Evolutionary conservation across 164 flowering plant genomes (phyloP), one percentile per base, ranked within the genome.

Genomic region (Vitis labrusca): DNA sequence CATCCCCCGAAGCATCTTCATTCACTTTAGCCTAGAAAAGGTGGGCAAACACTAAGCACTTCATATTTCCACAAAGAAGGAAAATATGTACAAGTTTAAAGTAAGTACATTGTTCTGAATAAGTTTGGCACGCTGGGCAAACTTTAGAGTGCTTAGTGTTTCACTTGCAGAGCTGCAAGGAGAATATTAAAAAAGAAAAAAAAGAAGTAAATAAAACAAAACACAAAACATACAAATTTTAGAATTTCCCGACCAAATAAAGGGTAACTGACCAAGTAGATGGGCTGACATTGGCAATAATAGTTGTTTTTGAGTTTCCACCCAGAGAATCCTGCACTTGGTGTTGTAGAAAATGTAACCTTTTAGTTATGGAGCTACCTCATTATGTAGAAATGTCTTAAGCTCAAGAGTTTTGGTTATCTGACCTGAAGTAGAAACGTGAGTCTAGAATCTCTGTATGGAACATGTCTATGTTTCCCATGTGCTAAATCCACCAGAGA

Each of bases 121-220:
- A 67, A 91, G 92, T 77, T 93, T 93, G 67, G 95, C 97, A 56
- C 98, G 92, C 79, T 90, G 95, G 14, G 97, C 92, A 85, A 93
- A 93, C 80, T 93, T 93, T 69, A 91, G 70, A 74, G 98, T 90
- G 79, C 95, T 93, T 58, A 93, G 73, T 2, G 97, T 91, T 82
- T 93, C 98, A 82, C 74, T 81, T 51, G 89, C 89, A 71, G 89
- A 83, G 73, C 98, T 93, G 89, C 87, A 82, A 50, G 32, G 51
- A 44, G 77, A 74, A 61, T 58, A 64, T 4, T 52, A 44, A n/a
- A 19, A 32, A 58, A 23, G 9, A 16, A 69, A 50, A 66, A n/a
- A 61, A 23, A 56, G 19, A 23, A 27, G 10, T 48, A 19, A 60
- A 29, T 44, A 44, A 73, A 58, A 58, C 0, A 12, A 32, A 10